These are phyloP conservation scores for Talaromyces rugulosus DNA, from an alignment of 2,329 filamentous ascomycete species.

Conservation along the genomic window DNA sequence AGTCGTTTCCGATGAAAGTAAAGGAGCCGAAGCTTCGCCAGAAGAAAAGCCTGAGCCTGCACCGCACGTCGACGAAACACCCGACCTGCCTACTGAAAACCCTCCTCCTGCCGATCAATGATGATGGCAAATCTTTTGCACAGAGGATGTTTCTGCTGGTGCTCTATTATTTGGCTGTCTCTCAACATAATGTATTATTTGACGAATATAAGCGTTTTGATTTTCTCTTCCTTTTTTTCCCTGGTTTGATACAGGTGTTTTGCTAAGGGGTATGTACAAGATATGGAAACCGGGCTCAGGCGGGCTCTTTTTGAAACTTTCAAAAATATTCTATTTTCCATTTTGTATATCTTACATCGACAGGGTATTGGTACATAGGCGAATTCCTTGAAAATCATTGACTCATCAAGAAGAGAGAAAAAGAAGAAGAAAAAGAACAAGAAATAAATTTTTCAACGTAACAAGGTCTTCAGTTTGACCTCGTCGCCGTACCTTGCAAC, in stretches of 20 bases:
- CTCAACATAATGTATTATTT: background rate
- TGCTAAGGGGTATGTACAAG: too few species aligned
- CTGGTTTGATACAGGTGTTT: background rate
- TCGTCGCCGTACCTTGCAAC: background rate
- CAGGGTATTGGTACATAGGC: background rate
- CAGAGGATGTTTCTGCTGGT: background rate
- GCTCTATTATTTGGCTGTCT: background rate
- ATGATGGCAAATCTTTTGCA: background rate
- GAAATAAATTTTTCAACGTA: background rate
- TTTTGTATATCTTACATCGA: background rate
- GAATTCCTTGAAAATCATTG: background rate
- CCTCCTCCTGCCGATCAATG: too few species aligned
- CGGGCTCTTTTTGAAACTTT: background rate
- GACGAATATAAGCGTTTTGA: background rate
- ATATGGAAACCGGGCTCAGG: too few species aligned
- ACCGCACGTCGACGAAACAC: too few species aligned
- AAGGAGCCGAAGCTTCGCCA: too few species aligned
- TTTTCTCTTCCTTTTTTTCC: background rate
- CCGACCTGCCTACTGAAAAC: too few species aligned
- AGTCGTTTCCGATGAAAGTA: too few species aligned
- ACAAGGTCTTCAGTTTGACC: background rate
- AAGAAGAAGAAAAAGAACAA: background rate
- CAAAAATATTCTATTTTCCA: background rate
- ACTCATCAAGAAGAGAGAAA: background rate
- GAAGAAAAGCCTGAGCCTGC: too few species aligned